A percentile compares a stretch with the other conserved stretches of the same genome.
Conservation (phyloP, 805 yeast genomes). For the Ogataea polymorpha region DNA sequence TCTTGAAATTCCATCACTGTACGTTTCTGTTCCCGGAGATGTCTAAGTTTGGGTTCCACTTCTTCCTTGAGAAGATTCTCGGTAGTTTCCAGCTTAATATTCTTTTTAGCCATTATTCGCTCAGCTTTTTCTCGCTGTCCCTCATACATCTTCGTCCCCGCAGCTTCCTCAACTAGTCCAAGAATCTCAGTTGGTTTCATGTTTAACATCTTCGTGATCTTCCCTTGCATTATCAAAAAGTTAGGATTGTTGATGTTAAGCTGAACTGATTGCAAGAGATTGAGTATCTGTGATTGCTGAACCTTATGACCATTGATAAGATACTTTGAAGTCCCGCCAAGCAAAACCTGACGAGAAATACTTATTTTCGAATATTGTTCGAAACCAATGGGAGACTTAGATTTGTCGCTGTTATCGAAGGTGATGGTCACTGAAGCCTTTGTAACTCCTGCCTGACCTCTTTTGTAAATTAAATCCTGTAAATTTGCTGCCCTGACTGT, state of each 20-base stretch:
- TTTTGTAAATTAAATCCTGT: conserved; percentile 91
- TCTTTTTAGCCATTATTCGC: conserved; percentile 88
- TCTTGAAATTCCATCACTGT: conserved; percentile 83
- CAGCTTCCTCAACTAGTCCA: conserved; percentile 94
- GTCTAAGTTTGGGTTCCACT: conserved; percentile 87
- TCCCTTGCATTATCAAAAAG: conserved; percentile 97
- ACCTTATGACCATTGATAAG: conserved; percentile 95
- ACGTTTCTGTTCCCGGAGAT: conserved; percentile 76
- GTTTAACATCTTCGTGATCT: conserved; percentile 92
- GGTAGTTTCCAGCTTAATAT: conserved; percentile 77
- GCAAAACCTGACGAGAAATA: conserved; percentile 84
- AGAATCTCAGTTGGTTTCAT: conserved; percentile 92
- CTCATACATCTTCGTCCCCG: conserved; percentile 95
- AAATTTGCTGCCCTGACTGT: conserved; percentile 90
- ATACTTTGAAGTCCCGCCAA: conserved; percentile 92
- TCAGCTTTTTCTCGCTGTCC: conserved; percentile 90
- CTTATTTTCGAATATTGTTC: conserved; percentile 74
- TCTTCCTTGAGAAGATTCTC: conserved; percentile 73
- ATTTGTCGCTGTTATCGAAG: conserved; percentile 78
- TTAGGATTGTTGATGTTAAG: conserved; percentile 95
- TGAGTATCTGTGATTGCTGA: conserved; percentile 88
- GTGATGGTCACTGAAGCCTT: conserved; percentile 96
- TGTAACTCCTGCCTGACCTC: conserved; percentile 98
- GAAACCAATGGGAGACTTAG: conserved; percentile 84
- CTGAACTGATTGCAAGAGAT: conserved; percentile 90